phyloP scores from a whole-genome alignment of 495 filamentous ascomycete genomes.

The Pseudomonodictys pantanalensis region DNA sequence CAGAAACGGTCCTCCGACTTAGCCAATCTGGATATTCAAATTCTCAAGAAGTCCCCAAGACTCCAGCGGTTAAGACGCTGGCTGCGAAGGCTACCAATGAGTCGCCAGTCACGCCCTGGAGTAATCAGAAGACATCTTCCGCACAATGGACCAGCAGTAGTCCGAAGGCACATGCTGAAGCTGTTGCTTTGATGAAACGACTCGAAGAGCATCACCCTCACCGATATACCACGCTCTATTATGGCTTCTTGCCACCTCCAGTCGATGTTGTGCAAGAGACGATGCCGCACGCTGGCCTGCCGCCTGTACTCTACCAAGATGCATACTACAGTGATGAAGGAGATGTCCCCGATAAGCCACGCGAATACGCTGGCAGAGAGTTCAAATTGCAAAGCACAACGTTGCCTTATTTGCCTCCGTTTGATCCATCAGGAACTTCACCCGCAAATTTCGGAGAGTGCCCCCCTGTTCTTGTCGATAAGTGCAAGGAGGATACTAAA shows the following conservation, averaged over 20 bases:
- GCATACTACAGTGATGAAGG: slow-evolving; percentile 82
- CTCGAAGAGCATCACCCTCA: not conserved
- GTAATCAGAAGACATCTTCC: slow-evolving; percentile 21
- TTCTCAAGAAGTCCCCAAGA: slow-evolving; percentile 36
- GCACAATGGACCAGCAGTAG: slow-evolving; percentile 2
- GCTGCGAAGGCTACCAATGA: not conserved
- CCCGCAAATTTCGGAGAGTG: slow-evolving; percentile 57
- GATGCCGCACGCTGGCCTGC: slow-evolving; percentile 38
- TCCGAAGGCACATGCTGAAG: slow-evolving; percentile 13
- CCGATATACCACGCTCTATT: slow-evolving; percentile 32
- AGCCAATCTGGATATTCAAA: slow-evolving; percentile 61
- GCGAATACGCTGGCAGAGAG: slow-evolving; percentile 86
- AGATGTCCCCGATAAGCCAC: slow-evolving; percentile 74
- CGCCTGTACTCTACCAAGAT: slow-evolving; percentile 73
- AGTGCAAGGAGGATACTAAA: slow-evolving; percentile 48
- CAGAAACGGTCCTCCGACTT: slow-evolving; percentile 60
- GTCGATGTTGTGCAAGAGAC: slow-evolving; percentile 37
- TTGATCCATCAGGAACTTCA: slow-evolving; percentile 64
- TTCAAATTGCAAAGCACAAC: slow-evolving; percentile 75
- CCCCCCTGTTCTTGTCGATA: slow-evolving; percentile 45
- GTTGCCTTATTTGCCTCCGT: slow-evolving; percentile 72
- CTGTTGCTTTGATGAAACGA: not conserved
- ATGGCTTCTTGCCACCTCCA: slow-evolving; percentile 37
- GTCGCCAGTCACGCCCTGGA: slow-evolving; percentile 31
- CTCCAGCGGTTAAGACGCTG: slow-evolving; percentile 12